Percentiles rank a stretch among this genome's conserved stretches.
Conservation (phyloP, 2,329 filamentous ascomycete genomes). For the Malbranchea zuffiana region DNA sequence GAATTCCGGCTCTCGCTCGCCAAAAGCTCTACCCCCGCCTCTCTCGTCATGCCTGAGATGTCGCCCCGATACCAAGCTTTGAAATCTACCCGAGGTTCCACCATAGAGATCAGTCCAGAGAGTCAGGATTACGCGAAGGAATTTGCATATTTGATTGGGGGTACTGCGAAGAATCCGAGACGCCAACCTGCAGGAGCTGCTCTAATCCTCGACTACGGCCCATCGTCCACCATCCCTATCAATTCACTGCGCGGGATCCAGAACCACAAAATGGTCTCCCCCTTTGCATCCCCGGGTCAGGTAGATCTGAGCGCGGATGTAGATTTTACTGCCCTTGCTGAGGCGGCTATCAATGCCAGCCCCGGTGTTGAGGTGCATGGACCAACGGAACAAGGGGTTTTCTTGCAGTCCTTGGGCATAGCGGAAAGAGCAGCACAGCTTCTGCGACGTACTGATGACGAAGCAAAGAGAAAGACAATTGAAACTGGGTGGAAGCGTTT, state of each 20-base stretch:
- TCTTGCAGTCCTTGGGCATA: constrained; percentile 73
- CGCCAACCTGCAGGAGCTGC: constrained; percentile 65
- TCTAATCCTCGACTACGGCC: constrained; percentile 92
- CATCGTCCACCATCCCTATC: constrained; percentile 62
- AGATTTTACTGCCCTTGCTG: constrained; percentile 78
- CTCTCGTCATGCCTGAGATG: constrained; percentile 70
- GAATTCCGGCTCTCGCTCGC: constrained; percentile 84
- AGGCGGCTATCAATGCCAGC: constrained; percentile 64
- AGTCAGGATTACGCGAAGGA: constrained; percentile 67
- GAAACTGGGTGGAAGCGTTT: constrained; percentile 68
- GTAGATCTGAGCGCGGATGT: constrained; percentile 90
- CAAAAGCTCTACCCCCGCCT: constrained; percentile 65
- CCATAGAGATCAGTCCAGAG: constrained; percentile 86
- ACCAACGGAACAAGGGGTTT: constrained; percentile 73
- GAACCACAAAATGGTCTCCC: constrained; percentile 62
- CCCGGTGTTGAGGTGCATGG: constrained; percentile 83
- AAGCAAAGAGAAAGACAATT: constrained; percentile 49
- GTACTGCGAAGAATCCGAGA: constrained; percentile 30
- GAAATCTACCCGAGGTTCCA: constrained; percentile 53
- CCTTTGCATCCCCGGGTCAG: constrained; percentile 66
- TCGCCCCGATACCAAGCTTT: constrained; percentile 70
- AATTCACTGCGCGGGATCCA: constrained; percentile 88
- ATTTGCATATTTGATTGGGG: constrained; percentile 76
- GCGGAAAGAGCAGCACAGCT: constrained; percentile 62
- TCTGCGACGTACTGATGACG: constrained; percentile 39